Conservation (phyloP, 2,329 filamentous ascomycete genomes). For the Esteya vermicola region DNA sequence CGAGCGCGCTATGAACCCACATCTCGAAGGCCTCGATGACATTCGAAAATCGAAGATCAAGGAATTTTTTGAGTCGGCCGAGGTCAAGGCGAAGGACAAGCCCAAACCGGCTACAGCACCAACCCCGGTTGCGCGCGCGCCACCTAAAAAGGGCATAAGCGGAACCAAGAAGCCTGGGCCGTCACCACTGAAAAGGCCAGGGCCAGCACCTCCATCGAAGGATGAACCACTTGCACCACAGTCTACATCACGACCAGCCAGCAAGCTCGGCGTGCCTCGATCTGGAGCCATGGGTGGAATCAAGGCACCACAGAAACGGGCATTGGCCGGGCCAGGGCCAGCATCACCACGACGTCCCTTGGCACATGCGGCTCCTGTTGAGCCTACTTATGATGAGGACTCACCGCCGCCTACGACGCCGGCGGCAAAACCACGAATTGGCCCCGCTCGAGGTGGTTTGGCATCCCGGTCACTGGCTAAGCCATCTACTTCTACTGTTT, state of each 20-base stretch:
- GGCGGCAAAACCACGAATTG: constrained; percentile 42
- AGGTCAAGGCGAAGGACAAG: constrained; percentile 83
- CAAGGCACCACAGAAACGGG: constrained; percentile 45
- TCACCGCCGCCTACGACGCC: constrained; percentile 31
- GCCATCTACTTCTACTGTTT: constrained; percentile 38
- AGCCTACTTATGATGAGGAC: constrained; percentile 42
- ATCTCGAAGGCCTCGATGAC: constrained; percentile 84
- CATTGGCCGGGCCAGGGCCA: constrained; percentile 29
- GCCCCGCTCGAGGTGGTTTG: constrained; percentile 64
- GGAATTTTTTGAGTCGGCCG: constrained; percentile 71
- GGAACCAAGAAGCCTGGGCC: constrained; percentile 40
- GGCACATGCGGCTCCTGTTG: constrained; percentile 29
- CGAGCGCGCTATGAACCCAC: constrained; percentile 85
- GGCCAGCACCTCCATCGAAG: constrained; percentile 20
- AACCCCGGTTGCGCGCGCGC: constrained; percentile 28
- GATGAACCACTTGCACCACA: constrained; percentile 42
- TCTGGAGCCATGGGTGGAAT: constrained; percentile 37
- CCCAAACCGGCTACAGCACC: constrained; percentile 64
- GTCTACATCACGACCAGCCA: constrained; percentile 37
- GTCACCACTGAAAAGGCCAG: constrained; percentile 23
- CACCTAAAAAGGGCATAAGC: constrained; percentile 24
- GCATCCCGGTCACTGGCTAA: constrained; percentile 77
- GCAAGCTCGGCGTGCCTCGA: constrained; percentile 43
- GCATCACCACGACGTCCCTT: constrained; percentile 40
- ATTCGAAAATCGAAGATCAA: constrained; percentile 93